phyloP scores from a whole-genome alignment of 108 stramenopile genomes.

The Conticribra weissflogii region DNA sequence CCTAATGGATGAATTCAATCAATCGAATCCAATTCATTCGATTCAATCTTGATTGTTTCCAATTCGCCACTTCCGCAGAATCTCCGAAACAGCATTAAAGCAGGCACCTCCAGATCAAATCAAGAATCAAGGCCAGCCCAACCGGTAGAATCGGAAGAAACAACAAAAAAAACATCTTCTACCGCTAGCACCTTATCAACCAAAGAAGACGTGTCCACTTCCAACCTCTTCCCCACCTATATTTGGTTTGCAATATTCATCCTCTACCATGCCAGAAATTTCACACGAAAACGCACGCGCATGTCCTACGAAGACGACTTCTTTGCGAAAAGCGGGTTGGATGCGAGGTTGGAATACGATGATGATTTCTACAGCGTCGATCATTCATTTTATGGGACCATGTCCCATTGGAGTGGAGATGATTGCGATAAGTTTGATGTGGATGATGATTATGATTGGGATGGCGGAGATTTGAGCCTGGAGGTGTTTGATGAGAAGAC shows the following conservation, averaged over 20 bases:
- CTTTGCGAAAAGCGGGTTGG: constrained; percentile 7
- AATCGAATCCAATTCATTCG: no score
- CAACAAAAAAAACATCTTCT: not conserved
- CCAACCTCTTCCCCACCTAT: constrained; percentile 12
- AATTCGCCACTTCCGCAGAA: no score
- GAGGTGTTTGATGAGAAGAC: not conserved
- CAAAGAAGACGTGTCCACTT: no score
- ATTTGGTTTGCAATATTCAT: constrained; percentile 21
- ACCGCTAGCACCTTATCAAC: not conserved
- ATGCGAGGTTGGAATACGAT: constrained; percentile 16
- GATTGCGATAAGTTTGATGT: constrained; percentile 14
- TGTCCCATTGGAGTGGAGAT: constrained; percentile 8
- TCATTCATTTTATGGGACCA: constrained; percentile 14
- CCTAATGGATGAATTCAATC: no score
- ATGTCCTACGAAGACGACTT: constrained; percentile 7
- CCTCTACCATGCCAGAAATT: constrained; percentile 12
- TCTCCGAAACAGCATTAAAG: no score
- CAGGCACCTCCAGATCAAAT: no score
- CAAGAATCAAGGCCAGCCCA: no score
- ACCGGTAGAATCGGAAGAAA: not conserved
- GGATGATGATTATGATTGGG: not conserved
- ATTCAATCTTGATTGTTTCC: no score
- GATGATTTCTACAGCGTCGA: constrained; percentile 24
- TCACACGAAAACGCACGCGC: not conserved
- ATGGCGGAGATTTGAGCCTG: not conserved